Conservation (phyloP, 306 rosid genomes). For the Phaseolus lunatus region DNA sequence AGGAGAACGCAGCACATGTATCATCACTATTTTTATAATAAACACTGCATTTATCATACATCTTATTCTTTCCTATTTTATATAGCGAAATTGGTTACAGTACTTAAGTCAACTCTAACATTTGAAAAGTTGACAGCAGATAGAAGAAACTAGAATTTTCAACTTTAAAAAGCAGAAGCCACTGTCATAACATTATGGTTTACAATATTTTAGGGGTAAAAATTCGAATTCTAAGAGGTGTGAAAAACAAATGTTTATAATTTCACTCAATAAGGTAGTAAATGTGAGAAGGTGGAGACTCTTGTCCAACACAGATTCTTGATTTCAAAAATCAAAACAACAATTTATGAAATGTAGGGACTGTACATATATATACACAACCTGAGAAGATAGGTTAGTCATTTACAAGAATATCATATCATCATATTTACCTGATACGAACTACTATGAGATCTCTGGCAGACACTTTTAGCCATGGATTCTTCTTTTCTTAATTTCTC, state of each 20-base stretch:
- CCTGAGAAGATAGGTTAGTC: background rate
- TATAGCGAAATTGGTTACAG: background rate
- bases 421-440: slow-evolving; percentile 69
- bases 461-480: slow-evolving; percentile 82
- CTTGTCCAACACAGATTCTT: background rate
- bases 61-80: slow-evolving; percentile 10
- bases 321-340: slow-evolving; percentile 23
- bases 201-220: background rate
- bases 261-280: too few species aligned
- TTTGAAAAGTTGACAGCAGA: background rate
- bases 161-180: background rate
- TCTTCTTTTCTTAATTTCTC: slow-evolving; percentile 95
- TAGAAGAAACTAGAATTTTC: background rate
- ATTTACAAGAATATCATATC: slow-evolving; percentile 38
- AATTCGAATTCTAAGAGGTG: background rate
- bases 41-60: background rate
- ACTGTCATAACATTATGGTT: background rate
- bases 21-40: slow-evolving; percentile 32
- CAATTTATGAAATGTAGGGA: slow-evolving; percentile 20
- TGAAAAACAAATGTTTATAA: too few species aligned
- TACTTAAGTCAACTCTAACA: background rate
- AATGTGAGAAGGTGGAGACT: too few species aligned
- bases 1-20: slow-evolving; percentile 41
- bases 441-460: slow-evolving; percentile 77
- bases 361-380: background rate